phyloP scores from a whole-genome alignment of 2,329 filamentous ascomycete species.

The Tricladium varicosporioides region DNA sequence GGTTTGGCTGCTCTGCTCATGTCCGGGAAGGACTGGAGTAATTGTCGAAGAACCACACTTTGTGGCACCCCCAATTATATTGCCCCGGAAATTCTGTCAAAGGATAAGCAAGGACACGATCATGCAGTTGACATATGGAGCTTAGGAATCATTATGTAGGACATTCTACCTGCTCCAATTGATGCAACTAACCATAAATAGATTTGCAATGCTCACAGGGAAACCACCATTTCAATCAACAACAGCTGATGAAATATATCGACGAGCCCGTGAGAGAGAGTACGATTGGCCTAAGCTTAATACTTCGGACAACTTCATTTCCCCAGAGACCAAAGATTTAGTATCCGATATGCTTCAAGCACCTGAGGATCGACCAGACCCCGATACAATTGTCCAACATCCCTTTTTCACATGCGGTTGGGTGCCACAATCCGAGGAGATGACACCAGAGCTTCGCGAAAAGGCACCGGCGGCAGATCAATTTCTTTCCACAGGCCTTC shows the following conservation, averaged over 20 bases:
- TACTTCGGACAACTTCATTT: slow-evolving; percentile 67
- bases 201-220: slow-evolving; percentile 94
- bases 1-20: slow-evolving; percentile 89
- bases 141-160: slow-evolving; percentile 91
- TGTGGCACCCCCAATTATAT: slow-evolving; percentile 99
- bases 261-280: slow-evolving; percentile 65
- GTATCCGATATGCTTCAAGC: slow-evolving; percentile 75
- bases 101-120: slow-evolving; percentile 90
- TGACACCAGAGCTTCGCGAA: slow-evolving; percentile 57
- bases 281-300: slow-evolving; percentile 76
- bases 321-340: slow-evolving; percentile 72
- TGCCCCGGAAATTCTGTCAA: slow-evolving; percentile 92
- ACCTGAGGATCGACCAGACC: slow-evolving; percentile 70
- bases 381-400: slow-evolving; percentile 77
- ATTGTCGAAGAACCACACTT: slow-evolving; percentile 79
- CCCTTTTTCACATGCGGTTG: slow-evolving; percentile 76
- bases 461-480: slow-evolving; percentile 54
- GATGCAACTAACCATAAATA: slow-evolving; percentile 38
- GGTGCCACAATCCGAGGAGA: slow-evolving; percentile 62
- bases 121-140: slow-evolving; percentile 99
- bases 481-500: slow-evolving; percentile 48
- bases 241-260: slow-evolving; percentile 83
- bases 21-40: slow-evolving; percentile 86
- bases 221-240: slow-evolving; percentile 95
- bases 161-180: slow-evolving; percentile 15